These are phyloP conservation scores for Xylona heveae DNA, from an alignment of 495 filamentous ascomycete genomes.

Conservation along the genomic window DNA sequence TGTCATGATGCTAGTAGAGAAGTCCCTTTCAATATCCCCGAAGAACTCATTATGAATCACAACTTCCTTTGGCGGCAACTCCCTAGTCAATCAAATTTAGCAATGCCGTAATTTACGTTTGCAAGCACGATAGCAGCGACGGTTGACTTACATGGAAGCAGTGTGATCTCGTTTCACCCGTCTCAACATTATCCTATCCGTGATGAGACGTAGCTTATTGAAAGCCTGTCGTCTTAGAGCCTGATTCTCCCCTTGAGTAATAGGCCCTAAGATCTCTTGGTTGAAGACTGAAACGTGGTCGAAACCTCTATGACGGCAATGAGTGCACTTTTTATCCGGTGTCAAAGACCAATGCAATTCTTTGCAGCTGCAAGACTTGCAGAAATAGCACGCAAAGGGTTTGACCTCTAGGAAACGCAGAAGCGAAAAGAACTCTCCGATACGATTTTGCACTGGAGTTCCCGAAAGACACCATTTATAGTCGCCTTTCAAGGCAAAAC, in stretches of 20 bases:
- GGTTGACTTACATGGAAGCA: slow-evolving; percentile 73
- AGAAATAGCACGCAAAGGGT: slow-evolving; percentile 86
- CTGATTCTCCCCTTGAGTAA: slow-evolving; percentile 26
- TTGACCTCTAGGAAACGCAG: slow-evolving; percentile 71
- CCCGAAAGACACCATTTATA: slow-evolving; percentile 93
- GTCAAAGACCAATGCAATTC: slow-evolving; percentile 67
- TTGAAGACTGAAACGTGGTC: slow-evolving; percentile 73
- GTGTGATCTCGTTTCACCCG: slow-evolving; percentile 84
- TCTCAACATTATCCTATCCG: slow-evolving; percentile 81
- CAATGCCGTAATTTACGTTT: too few relatives aligned
- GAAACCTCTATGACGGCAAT: slow-evolving; percentile 25
- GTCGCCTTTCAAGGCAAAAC: slow-evolving; percentile 65
- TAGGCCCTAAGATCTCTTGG: slow-evolving; percentile 73
- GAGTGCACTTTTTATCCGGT: slow-evolving; percentile 39
- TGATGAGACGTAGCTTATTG: slow-evolving; percentile 61
- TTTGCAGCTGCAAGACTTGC: slow-evolving; percentile 60
- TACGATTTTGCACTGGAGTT: slow-evolving; percentile 87
- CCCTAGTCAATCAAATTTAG: too few relatives aligned
- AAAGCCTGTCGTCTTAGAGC: slow-evolving; percentile 39
- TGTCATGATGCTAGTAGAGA: slow-evolving; percentile 87
- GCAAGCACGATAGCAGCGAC: too few relatives aligned
- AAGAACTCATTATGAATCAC: slow-evolving; percentile 86
- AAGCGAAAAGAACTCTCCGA: slow-evolving; percentile 92
- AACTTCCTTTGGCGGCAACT: slow-evolving; percentile 86
- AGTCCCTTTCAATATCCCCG: slow-evolving; percentile 82